Conservation (phyloP, 2,329 filamentous ascomycete species). For the Beauveria caledonica region DNA sequence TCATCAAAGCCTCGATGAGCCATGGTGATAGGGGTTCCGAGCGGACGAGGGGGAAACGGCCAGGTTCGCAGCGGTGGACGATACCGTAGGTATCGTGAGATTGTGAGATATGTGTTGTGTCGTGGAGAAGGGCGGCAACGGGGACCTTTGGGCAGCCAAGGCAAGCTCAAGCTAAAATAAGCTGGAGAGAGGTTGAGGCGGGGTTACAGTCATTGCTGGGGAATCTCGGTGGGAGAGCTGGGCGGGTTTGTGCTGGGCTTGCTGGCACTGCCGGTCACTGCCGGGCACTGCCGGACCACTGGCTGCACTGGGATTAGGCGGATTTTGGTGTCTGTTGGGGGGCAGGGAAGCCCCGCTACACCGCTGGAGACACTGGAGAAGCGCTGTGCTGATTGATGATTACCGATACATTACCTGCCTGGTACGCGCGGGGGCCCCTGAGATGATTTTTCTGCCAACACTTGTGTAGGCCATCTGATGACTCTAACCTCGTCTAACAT, state of each 20-base stretch:
- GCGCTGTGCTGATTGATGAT: background rate
- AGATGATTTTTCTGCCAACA: no score
- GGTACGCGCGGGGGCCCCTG: no score
- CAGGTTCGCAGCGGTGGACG: background rate
- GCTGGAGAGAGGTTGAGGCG: conserved; percentile 4
- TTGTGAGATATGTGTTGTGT: background rate
- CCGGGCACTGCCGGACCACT: background rate
- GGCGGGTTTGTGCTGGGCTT: no score
- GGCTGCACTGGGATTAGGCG: conserved; percentile 1
- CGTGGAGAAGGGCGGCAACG: conserved; percentile 1
- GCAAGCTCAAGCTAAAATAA: background rate
- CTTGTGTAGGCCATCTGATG: no score
- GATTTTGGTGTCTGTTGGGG: background rate
- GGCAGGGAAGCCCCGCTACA: background rate
- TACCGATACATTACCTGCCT: no score
- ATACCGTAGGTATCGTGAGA: background rate
- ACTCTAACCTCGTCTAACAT: no score
- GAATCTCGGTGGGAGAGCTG: background rate
- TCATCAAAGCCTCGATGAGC: conserved; percentile 59
- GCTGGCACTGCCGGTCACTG: background rate
- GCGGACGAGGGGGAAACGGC: background rate
- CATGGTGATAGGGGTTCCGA: conserved; percentile 28
- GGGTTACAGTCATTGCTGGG: conserved; percentile 5
- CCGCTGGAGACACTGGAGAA: background rate
- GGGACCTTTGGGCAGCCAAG: conserved; percentile 5